Base-by-base conservation (phyloP, 768 basidiomycete genomes). In the Tulasnella sp. region DNA sequence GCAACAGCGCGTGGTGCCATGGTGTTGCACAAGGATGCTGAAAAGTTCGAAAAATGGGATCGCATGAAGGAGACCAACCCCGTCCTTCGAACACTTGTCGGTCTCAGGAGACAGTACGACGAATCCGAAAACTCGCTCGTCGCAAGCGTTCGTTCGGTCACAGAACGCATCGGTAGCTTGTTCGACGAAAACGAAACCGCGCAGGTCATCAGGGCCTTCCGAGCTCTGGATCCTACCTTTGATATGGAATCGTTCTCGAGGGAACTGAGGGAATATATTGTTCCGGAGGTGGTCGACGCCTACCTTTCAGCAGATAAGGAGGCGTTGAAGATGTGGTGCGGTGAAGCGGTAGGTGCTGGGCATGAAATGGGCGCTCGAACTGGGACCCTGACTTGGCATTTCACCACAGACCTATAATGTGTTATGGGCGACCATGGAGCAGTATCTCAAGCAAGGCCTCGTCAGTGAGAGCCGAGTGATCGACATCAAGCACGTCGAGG, bases 161-260 rank as follows among this genome's bases (percentile, higher is more conserved):
- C 96, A 1, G 89, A 92, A 62, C 93, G 93, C 0, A 88, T 99
- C 75, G 95, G 94, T 2, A 91, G 92, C 3, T 85, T 87, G 62
- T 95, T 96, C 83, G 97, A 99, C 80, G 98, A 99, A 87, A 99
- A 94, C 84, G 98, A 99, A 87, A 96, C 93, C 71, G 98, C 98
- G n/a, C 94, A 94, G 85, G 97, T 99, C 40, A 91, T 93, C 83
- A 89, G 94, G 80, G 85, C 92, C 84, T 94, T 98, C 91, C 94
- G 92, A 84, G 84, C 87, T n/a, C 87, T 98, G 83, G 98, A 99
- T 85, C 95, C 98, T 6, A 84, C 86, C 38, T 99, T 98, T 86
- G 92, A 89, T 78, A 90, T 92, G 83, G 98, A 98, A 84, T 86
- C 87, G 44, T 99, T 98, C 83, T 93, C 95, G 83, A 88, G 92